These are phyloP conservation scores for Candida patagonica DNA, from an alignment of 805 yeast genomes.

Conservation along the genomic window DNA sequence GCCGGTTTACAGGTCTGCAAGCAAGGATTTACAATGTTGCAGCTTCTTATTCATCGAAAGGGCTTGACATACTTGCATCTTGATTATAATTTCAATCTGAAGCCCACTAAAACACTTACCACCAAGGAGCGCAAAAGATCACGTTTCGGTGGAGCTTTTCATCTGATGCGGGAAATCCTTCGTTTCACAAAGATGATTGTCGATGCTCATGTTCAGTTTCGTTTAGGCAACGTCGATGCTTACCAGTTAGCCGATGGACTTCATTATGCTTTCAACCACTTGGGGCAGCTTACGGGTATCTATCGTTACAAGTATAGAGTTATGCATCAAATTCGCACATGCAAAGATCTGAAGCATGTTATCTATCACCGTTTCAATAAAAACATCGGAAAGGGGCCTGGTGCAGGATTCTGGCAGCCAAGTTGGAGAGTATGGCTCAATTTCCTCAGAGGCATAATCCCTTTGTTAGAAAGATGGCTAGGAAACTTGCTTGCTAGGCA, in stretches of 20 bases:
- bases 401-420: constrained; percentile 99
- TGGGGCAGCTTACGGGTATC: constrained; percentile 94
- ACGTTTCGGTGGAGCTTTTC: constrained; percentile 94
- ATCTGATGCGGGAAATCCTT: constrained; percentile 79
- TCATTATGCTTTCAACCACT: constrained; percentile 79
- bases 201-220: constrained; percentile 85
- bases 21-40: constrained; percentile 92
- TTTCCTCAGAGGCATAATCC: constrained; percentile 84
- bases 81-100: constrained; percentile 90
- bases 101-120: constrained; percentile 92
- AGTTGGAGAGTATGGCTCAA: constrained; percentile 96
- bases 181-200: constrained; percentile 78
- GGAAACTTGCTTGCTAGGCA: constrained; percentile 87
- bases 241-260: constrained; percentile 93
- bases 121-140: constrained; percentile 95
- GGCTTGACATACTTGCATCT: constrained; percentile 88
- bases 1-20: constrained; percentile 90
- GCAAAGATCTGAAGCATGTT: constrained; percentile 90
- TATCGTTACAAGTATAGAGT: constrained; percentile 95
- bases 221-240: constrained; percentile 86
- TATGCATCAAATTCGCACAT: constrained; percentile 95
- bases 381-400: constrained; percentile 94
- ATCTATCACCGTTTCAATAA: constrained; percentile 77
- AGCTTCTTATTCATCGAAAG: constrained; percentile 76
- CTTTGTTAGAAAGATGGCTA: constrained; percentile 88